A percentile compares a stretch with the other conserved stretches of the same genome.
Evolutionary conservation across 768 basidiomycete species (phyloP).

Genomic region (Amanita pallidorosea): DNA sequence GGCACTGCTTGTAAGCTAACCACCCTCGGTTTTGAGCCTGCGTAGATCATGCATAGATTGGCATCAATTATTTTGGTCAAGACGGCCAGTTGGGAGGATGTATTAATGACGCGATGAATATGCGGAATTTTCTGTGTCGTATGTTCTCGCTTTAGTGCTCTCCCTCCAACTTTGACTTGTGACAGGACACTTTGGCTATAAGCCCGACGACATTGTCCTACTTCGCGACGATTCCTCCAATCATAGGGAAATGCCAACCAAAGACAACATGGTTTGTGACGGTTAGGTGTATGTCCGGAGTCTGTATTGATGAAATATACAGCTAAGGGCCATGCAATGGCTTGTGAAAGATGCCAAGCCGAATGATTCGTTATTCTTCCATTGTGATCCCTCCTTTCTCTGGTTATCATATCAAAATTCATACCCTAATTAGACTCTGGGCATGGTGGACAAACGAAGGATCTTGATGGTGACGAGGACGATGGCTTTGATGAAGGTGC

Average conservation of each 20-base stretch:
- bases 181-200: constrained; percentile 56
- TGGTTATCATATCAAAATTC: not conserved
- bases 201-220: constrained; percentile 71
- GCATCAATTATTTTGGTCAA: constrained; percentile 78
- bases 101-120: constrained; percentile 83
- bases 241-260: constrained; percentile 60
- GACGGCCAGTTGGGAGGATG: constrained; percentile 67
- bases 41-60: constrained; percentile 42
- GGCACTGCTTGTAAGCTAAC: constrained; percentile 64
- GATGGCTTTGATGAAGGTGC: constrained; percentile 79
- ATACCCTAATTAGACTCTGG: constrained; percentile 56
- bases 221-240: constrained; percentile 69
- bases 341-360: constrained; percentile 72
- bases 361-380: constrained; percentile 86
- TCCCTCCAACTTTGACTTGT: not conserved
- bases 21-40: not conserved
- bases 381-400: constrained; percentile 39
- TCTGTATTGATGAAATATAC: constrained; percentile 1
- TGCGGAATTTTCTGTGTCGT: constrained; percentile 69
- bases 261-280: constrained; percentile 60
- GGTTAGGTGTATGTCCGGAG: not conserved
- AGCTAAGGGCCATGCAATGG: constrained; percentile 84
- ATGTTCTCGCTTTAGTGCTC: constrained; percentile 13
- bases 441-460: constrained; percentile 87
- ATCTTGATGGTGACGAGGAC: constrained; percentile 71